These are phyloP conservation scores for Arthonia radiata DNA, from an alignment of 495 filamentous ascomycete genomes.

Conservation along the genomic window DNA sequence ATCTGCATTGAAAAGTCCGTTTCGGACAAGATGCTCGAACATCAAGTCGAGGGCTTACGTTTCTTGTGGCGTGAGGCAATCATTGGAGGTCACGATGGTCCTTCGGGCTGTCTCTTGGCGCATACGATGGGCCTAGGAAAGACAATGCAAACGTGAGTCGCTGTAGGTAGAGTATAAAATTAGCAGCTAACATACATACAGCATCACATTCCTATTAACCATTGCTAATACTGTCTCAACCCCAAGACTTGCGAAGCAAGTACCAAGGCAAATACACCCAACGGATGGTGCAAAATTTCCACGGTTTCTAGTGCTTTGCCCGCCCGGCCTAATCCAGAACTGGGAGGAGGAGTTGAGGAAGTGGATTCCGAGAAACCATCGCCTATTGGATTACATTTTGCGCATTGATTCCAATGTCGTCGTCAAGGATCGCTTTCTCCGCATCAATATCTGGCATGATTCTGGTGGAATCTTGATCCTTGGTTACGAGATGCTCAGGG, in stretches of 20 bases:
- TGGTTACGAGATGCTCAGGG: slow-evolving; percentile 43
- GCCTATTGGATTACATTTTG: too few relatives aligned
- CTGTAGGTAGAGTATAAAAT: neutral
- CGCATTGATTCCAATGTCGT: too few relatives aligned
- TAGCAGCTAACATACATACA: slow-evolving; percentile 7
- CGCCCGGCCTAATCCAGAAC: slow-evolving; percentile 49
- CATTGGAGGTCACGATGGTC: slow-evolving; percentile 17
- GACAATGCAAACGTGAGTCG: slow-evolving; percentile 56
- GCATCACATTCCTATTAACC: slow-evolving; percentile 52
- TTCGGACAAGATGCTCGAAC: slow-evolving; percentile 24
- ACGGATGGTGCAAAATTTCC: too few relatives aligned
- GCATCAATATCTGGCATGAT: slow-evolving; percentile 31
- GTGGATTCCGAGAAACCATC: slow-evolving; percentile 39
- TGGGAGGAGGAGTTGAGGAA: slow-evolving; percentile 54
- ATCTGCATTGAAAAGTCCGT: slow-evolving; percentile 27
- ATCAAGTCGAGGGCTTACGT: slow-evolving; percentile 46
- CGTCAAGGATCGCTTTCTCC: slow-evolving; percentile 16
- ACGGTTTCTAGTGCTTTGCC: slow-evolving; percentile 50
- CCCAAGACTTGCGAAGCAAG: slow-evolving; percentile 28
- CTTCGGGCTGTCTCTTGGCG: slow-evolving; percentile 60
- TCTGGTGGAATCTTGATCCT: slow-evolving; percentile 51
- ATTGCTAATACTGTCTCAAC: slow-evolving; percentile 39
- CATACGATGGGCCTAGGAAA: slow-evolving; percentile 92
- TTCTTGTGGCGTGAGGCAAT: slow-evolving; percentile 82
- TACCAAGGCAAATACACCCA: slow-evolving; percentile 34